Conservation (phyloP, 495 filamentous ascomycete species). For the Penicillium soppii region DNA sequence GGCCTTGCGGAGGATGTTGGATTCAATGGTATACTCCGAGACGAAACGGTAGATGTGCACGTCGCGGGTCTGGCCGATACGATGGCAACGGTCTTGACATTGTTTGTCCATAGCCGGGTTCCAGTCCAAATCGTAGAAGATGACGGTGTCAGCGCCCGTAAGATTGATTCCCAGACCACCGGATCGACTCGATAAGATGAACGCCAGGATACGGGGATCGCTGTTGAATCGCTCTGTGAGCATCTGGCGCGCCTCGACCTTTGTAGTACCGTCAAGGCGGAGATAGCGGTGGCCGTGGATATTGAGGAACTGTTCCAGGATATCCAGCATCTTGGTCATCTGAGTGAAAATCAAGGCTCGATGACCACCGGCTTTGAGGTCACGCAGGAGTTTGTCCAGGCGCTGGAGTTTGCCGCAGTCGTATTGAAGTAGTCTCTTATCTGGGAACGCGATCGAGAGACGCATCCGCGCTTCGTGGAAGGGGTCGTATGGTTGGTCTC, state of each 20-base stretch:
- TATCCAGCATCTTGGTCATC: constrained; percentile 98
- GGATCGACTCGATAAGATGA: constrained; percentile 93
- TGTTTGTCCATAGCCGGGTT: constrained; percentile 99
- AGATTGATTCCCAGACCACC: constrained; percentile 96
- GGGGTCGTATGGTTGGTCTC: constrained; percentile 67
- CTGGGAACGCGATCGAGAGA: constrained; percentile 92
- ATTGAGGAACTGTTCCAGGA: constrained; percentile 96
- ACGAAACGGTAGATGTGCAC: constrained; percentile 98
- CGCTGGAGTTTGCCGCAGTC: constrained; percentile 97
- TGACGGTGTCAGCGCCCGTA: constrained; percentile 95
- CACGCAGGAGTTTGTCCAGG: constrained; percentile 81
- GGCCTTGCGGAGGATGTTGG: constrained; percentile 94
- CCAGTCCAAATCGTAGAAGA: constrained; percentile 99
- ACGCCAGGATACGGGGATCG: constrained; percentile 84
- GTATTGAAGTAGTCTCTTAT: constrained; percentile 91
- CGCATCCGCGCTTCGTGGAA: constrained; percentile 95
- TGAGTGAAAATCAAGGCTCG: constrained; percentile 97
- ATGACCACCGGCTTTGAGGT: constrained; percentile 85
- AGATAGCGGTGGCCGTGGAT: constrained; percentile 97
- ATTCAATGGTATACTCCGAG: constrained; percentile 96
- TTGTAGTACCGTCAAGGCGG: constrained; percentile 90
- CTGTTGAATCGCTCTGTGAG: constrained; percentile 97
- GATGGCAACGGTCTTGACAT: constrained; percentile 96
- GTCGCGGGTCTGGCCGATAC: constrained; percentile 96
- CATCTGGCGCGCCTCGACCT: constrained; percentile 92